Conservation (phyloP, 1,139 yeast species). For the Diutina ranongensis region DNA sequence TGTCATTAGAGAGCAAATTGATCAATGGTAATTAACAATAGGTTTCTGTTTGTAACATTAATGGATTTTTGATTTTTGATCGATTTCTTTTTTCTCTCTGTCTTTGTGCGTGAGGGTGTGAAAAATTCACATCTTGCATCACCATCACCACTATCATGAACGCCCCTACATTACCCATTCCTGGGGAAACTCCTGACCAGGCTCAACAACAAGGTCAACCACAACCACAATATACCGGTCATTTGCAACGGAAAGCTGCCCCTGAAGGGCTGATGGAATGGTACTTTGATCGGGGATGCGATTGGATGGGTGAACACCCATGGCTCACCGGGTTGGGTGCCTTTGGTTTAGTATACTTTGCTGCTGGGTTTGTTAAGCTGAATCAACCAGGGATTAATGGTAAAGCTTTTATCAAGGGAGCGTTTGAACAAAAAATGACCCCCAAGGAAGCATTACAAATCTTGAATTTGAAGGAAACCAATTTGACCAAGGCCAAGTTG, state of each 20-base stretch:
- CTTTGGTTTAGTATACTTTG: constrained; percentile 50
- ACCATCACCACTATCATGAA: neutral
- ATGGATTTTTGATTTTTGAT: neutral
- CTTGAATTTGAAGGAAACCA: constrained; percentile 71
- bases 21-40: neutral
- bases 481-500: constrained; percentile 61
- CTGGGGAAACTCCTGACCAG: neutral
- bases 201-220: neutral
- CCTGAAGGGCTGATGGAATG: constrained; percentile 45
- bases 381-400: constrained; percentile 66
- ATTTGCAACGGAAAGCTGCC: constrained; percentile 29
- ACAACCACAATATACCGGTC: constrained; percentile 24
- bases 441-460: constrained; percentile 87
- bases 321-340: constrained; percentile 62
- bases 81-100: neutral
- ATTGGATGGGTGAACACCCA: constrained; percentile 69
- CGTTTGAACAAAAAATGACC: constrained; percentile 82
- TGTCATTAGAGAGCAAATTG: neutral
- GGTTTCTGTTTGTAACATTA: neutral
- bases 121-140: neutral
- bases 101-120: neutral
- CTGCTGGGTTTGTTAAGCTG: constrained; percentile 60
- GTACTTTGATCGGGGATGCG: constrained; percentile 55
- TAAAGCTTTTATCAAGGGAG: constrained; percentile 69
- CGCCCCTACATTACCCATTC: constrained; percentile 6